Evolutionary conservation across 2,329 filamentous ascomycete genomes (phyloP).

Genomic region (Aspergillaceae sp.): DNA sequence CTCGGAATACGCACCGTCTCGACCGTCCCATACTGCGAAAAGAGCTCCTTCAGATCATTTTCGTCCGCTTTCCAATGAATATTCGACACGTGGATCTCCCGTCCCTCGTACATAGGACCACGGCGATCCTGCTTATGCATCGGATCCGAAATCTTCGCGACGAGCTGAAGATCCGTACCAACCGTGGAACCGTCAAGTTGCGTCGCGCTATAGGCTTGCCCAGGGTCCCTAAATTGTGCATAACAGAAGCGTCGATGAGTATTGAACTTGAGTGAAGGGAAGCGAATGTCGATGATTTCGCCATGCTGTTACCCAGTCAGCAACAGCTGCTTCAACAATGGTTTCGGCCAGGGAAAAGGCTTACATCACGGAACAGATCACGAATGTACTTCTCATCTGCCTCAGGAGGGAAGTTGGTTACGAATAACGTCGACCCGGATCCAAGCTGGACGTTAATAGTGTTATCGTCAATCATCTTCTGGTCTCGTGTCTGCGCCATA

Average conservation of each 20-base stretch:
- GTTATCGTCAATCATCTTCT: slow-evolving; percentile 66
- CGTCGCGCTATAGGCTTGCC: slow-evolving; percentile 62
- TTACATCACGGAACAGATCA: slow-evolving; percentile 48
- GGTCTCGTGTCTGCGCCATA: slow-evolving; percentile 70
- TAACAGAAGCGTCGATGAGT: slow-evolving; percentile 90
- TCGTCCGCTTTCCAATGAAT: slow-evolving; percentile 56
- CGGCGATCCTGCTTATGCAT: slow-evolving; percentile 65
- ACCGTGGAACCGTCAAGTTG: slow-evolving; percentile 63
- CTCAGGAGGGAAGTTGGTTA: slow-evolving; percentile 72
- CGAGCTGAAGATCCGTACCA: slow-evolving; percentile 59
- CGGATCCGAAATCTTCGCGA: slow-evolving; percentile 79
- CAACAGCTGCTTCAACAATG: neutral
- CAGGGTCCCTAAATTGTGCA: slow-evolving; percentile 67
- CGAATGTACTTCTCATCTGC: slow-evolving; percentile 45
- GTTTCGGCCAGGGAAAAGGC: slow-evolving; percentile 6
- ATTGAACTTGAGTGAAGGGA: slow-evolving; percentile 85
- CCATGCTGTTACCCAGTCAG: slow-evolving; percentile 49
- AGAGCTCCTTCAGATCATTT: slow-evolving; percentile 60
- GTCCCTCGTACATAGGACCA: slow-evolving; percentile 74
- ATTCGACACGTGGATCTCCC: slow-evolving; percentile 73
- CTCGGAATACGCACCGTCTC: slow-evolving; percentile 63
- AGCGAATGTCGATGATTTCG: slow-evolving; percentile 74
- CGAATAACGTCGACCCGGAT: slow-evolving; percentile 71
- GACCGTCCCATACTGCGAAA: slow-evolving; percentile 67
- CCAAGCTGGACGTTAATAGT: slow-evolving; percentile 67